Conservation (phyloP, 768 basidiomycete genomes). For the Galerina sulciceps region DNA sequence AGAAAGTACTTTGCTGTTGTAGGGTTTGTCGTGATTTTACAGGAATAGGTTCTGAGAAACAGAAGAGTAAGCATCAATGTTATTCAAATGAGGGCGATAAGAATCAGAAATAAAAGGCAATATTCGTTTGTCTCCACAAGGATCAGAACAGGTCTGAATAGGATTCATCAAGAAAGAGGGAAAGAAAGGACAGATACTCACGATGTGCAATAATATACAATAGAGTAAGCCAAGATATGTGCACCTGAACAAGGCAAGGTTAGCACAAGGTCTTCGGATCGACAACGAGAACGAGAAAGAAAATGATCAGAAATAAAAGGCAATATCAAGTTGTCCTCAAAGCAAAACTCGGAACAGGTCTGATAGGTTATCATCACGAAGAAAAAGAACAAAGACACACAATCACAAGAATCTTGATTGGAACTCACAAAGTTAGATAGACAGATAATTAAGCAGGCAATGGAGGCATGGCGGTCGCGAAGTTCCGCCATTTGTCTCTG, state of each 20-base stretch:
- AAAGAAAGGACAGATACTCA: conserved; percentile 34
- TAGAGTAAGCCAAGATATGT: conserved; percentile 7
- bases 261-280: conserved; percentile 14
- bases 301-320: conserved; percentile 51
- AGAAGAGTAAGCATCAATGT: neutral
- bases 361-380: conserved; percentile 68
- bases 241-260: conserved; percentile 16
- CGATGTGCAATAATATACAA: conserved; percentile 25
- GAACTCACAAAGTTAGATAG: conserved; percentile 16
- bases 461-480: conserved; percentile 64
- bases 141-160: conserved; percentile 73
- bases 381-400: conserved; percentile 16
- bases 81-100: conserved; percentile 6
- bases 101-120: conserved; percentile 55
- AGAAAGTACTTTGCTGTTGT: neutral
- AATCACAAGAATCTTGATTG: neutral
- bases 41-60: neutral
- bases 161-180: conserved; percentile 47
- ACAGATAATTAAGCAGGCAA: conserved; percentile 30
- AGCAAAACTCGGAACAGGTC: conserved; percentile 75
- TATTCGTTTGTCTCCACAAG: conserved; percentile 58
- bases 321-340: conserved; percentile 68
- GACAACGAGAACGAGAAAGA: conserved; percentile 2
- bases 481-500: conserved; percentile 51
- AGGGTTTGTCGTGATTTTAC: conserved; percentile 4